phyloP scores from a whole-genome alignment of 2,329 filamentous ascomycete genomes.

The Cercospora sojina region DNA sequence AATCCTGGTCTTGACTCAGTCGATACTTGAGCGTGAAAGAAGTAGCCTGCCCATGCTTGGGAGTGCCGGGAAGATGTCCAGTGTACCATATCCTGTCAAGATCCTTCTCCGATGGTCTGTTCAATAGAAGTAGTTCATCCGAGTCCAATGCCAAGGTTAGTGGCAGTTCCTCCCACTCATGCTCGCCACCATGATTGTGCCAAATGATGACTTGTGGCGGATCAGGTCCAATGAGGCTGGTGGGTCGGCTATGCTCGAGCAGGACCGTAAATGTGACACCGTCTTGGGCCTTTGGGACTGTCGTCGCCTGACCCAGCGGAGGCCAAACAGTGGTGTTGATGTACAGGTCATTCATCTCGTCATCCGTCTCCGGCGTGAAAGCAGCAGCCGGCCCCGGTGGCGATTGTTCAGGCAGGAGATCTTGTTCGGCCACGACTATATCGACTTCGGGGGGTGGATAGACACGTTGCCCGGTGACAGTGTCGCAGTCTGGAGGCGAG shows the following conservation, averaged over 20 bases:
- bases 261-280: slow-evolving; percentile 65
- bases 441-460: slow-evolving; percentile 33
- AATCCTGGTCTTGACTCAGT: slow-evolving; percentile 51
- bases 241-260: slow-evolving; percentile 29
- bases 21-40: slow-evolving; percentile 73
- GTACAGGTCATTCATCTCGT: slow-evolving; percentile 43
- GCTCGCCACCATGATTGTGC: slow-evolving; percentile 61
- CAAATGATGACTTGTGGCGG: slow-evolving; percentile 75
- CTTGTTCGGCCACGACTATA: slow-evolving; percentile 27
- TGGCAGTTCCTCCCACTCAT: slow-evolving; percentile 58
- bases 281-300: slow-evolving; percentile 48
- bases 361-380: slow-evolving; percentile 18
- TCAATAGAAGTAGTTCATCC: slow-evolving; percentile 32
- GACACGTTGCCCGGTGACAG: slow-evolving; percentile 37
- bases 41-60: slow-evolving; percentile 49
- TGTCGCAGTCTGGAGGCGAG: slow-evolving; percentile 36
- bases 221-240: slow-evolving; percentile 44
- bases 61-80: slow-evolving; percentile 46
- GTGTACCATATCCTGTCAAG: slow-evolving; percentile 55
- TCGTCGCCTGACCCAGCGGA: slow-evolving; percentile 72
- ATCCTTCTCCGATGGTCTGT: slow-evolving; percentile 19
- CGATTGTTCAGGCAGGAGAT: slow-evolving; percentile 37
- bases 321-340: slow-evolving; percentile 64
- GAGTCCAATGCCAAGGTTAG: slow-evolving; percentile 48
- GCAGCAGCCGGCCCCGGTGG: slow-evolving; percentile 33